Base-by-base conservation (phyloP, 495 filamentous ascomycete species). In the Margaritispora aquatica region DNA sequence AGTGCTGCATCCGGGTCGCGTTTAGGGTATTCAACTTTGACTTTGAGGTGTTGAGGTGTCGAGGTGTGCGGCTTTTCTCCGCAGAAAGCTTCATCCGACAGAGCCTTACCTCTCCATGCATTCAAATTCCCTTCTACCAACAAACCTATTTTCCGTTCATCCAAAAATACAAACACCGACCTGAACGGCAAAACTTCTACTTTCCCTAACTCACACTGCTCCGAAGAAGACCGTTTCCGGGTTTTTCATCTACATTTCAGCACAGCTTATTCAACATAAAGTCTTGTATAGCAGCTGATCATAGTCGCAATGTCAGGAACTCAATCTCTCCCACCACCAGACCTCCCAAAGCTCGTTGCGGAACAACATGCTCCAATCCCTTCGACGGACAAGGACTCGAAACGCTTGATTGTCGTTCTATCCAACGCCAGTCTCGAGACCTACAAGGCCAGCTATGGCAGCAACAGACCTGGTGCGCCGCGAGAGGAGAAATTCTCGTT, bases 391-490 rank as follows among this genome's bases (percentile, higher is more conserved):
- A 96, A 95, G 73, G 86, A 92, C 71, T 87, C 89, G 19, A 84
- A 93, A 74, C 80, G 94, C 23, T 76, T 98, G 64, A 96, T 98
- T 63, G 94, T 98, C 48, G 91, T 98, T 46, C 85, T 98, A 21
- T 95, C 91, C 53, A 95, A 97, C 80, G 94, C 94, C 51, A 97
- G 94, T 68, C 80, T 98, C 64, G 94, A 98, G 69, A 97, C 94
- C 8, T 96, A 96, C 80, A 92, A 91, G 68, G 89, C 92, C 2
- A 86, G 86, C 34, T 84, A 88, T 50, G 83, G 82, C 55, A 84
- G 86, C 23, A 86, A 86, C 38, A 74, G 81, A 63, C 82, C 82
- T 34, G 76, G 81, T 59, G 36, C 44, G 9, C 81, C 81, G 44
- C 78, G 86, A 22, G 92, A 96, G 64, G 94, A 97, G 65, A 97